Evolutionary conservation across 116 monocot species (phyloP).

Genomic region (Cymodocea nodosa): DNA sequence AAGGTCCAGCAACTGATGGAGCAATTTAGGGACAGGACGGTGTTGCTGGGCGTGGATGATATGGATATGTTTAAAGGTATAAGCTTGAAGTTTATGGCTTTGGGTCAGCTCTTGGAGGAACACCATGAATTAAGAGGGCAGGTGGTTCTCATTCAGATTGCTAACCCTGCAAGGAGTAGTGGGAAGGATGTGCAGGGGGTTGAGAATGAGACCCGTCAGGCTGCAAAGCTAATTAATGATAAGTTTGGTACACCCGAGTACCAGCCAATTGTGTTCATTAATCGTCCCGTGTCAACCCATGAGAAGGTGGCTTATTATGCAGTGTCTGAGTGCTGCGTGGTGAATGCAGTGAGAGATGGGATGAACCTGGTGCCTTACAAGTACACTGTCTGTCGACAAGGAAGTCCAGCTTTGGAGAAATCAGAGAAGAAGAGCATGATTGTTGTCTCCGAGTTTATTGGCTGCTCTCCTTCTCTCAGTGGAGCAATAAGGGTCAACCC

Average conservation of each 20-base stretch:
- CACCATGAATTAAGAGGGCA: slow-evolving; percentile 23
- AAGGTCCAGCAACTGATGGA: slow-evolving; percentile 17
- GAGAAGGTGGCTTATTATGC: slow-evolving; percentile 60
- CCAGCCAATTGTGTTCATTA: slow-evolving; percentile 37
- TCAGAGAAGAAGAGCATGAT: slow-evolving; percentile 39
- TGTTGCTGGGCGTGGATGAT: slow-evolving; percentile 56
- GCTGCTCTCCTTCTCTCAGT: slow-evolving; percentile 58
- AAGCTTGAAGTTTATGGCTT: slow-evolving; percentile 48
- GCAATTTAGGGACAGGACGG: slow-evolving; percentile 22
- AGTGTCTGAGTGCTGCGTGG: slow-evolving; percentile 43
- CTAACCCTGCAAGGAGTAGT: slow-evolving; percentile 46
- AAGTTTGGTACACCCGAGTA: slow-evolving; percentile 29
- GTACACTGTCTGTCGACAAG: slow-evolving; percentile 58
- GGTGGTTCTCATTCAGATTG: slow-evolving; percentile 50
- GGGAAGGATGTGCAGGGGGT: slow-evolving; percentile 55
- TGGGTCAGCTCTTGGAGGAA: slow-evolving; percentile 42
- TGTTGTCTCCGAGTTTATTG: slow-evolving; percentile 68
- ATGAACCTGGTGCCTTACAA: slow-evolving; percentile 65
- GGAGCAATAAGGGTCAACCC: slow-evolving; percentile 57
- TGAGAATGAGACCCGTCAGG: slow-evolving; percentile 22
- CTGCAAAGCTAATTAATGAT: slow-evolving; percentile 27
- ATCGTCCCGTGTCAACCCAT: slow-evolving; percentile 21
- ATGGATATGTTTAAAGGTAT: slow-evolving; percentile 83
- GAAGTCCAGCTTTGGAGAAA: slow-evolving; percentile 13
- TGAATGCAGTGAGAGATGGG: slow-evolving; percentile 61